Base-by-base conservation (phyloP, 176 grass and related monocot genomes). In the Carex littledalei region DNA sequence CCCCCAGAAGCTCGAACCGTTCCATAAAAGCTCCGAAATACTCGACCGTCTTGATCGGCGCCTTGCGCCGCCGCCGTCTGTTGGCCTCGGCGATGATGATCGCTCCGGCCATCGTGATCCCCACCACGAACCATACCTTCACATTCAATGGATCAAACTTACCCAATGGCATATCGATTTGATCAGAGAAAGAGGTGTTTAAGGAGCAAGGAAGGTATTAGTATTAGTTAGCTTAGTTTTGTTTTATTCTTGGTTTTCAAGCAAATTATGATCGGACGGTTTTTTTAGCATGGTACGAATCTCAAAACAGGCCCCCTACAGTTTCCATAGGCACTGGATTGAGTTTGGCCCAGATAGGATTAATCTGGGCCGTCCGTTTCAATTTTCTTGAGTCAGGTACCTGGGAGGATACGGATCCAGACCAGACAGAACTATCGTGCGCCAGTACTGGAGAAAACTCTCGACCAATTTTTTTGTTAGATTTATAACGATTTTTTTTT, bases 41-140 rank as follows among this genome's bases (percentile, higher is more conserved):
- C 56, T 86, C 8, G 89, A 84, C 16, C 16, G 12, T 5, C 39
- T 29, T 41, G 60, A 41, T 69, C 14, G 83, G 73, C 13, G 76
- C 8, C 84, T 84, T 89, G 57, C 86, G 86, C 1, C 96, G 79
- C 26, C 89, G 78, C 41, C 93, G 90, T 5, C 93, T 90, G 67
- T 87, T 87, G 55, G 87, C 87, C 88, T 96, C 90, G 39, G 79
- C 93, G 47, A 99, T 81, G 77, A 99, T 87, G 85, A 99, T 79
- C 80, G 92, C 97, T 8, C 96, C 93, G 26, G 87, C 91, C 59
- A 99, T 81, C 16, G 88, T 87, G 93, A 99, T 85, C 45, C 93
- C 93, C 18, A 91, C 81, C 22, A 99, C 72, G 69, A 96, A 91
- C 93, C 90, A 95, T 32, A 87, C 82, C 65, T 82, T 90, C 18